A percentile compares a stretch with the other conserved stretches of the same genome.
Conservation (phyloP, 345 rosid species). For the Alliaria petiolata region DNA sequence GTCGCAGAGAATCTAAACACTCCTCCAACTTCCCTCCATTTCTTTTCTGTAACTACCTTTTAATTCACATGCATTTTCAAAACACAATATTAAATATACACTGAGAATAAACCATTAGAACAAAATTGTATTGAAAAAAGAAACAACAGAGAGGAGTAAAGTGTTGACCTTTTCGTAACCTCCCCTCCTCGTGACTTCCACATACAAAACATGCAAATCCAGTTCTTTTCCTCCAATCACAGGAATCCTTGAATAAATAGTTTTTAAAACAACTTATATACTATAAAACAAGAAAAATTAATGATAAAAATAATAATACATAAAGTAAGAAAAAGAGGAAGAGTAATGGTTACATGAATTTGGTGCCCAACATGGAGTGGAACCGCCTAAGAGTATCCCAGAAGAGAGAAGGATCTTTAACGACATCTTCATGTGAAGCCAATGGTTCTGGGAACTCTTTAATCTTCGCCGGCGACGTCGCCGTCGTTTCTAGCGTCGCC, state of each 20-base stretch:
- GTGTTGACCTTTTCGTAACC: slow-evolving; percentile 79
- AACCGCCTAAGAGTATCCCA: slow-evolving; percentile 91
- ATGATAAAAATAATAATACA: neutral
- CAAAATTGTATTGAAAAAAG: neutral
- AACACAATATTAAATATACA: neutral
- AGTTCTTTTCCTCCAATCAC: slow-evolving; percentile 98
- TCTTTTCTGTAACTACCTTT: slow-evolving; percentile 93
- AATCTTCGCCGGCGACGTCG: slow-evolving; percentile 16
- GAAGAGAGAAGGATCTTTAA: slow-evolving; percentile 46
- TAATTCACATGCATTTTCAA: slow-evolving; percentile 16
- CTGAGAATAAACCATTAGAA: neutral
- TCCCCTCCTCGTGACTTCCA: slow-evolving; percentile 78
- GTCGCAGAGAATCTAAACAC: slow-evolving; percentile 84
- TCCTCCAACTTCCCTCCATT: slow-evolving; percentile 98
- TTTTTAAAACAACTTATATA: neutral
- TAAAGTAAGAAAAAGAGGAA: neutral
- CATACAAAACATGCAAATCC: slow-evolving; percentile 85
- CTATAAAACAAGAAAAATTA: neutral
- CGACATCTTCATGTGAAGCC: slow-evolving; percentile 53
- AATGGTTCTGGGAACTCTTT: slow-evolving; percentile 66
- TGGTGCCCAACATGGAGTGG: slow-evolving; percentile 75
- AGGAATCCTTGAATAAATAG: slow-evolving; percentile 63
- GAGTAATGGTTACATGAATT: slow-evolving; percentile 54
- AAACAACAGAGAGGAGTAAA: neutral
- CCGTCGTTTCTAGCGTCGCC: slow-evolving; percentile 35